Evolutionary conservation across 345 rosid genomes (phyloP).

Genomic region (Pugionium dolabratum): DNA sequence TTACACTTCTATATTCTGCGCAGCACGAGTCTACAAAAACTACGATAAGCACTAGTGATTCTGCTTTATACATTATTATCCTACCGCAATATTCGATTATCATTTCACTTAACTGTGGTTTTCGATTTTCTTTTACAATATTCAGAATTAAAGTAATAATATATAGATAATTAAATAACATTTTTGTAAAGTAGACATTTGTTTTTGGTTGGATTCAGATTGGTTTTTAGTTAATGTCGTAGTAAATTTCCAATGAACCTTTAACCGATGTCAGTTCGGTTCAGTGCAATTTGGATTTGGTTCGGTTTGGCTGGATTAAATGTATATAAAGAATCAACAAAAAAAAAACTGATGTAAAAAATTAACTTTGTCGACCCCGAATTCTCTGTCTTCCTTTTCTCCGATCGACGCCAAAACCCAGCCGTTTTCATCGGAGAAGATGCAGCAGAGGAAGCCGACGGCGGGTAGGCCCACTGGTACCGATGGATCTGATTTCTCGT

Average conservation of each 20-base stretch:
- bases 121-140: background rate
- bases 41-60: too few species aligned
- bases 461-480: slow-evolving; percentile 56
- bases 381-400: background rate
- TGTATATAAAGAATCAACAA: too few species aligned
- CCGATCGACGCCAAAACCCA: background rate
- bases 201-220: too few species aligned
- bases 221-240: too few species aligned
- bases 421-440: slow-evolving; percentile 25
- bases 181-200: too few species aligned
- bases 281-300: background rate
- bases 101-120: background rate
- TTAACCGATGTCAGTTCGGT: too few species aligned
- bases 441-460: slow-evolving; percentile 48
- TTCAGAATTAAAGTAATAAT: too few species aligned
- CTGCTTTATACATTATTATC: background rate
- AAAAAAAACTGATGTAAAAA: too few species aligned
- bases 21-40: too few species aligned
- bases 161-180: too few species aligned
- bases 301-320: background rate
- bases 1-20: background rate
- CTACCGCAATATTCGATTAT: background rate
- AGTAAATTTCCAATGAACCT: too few species aligned
- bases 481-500: slow-evolving; percentile 85
- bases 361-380: background rate